Percentiles rank a stretch among this genome's conserved stretches.
Evolutionary conservation across 2,329 filamentous ascomycete species (phyloP).

Genomic region (Didymella pinodella): DNA sequence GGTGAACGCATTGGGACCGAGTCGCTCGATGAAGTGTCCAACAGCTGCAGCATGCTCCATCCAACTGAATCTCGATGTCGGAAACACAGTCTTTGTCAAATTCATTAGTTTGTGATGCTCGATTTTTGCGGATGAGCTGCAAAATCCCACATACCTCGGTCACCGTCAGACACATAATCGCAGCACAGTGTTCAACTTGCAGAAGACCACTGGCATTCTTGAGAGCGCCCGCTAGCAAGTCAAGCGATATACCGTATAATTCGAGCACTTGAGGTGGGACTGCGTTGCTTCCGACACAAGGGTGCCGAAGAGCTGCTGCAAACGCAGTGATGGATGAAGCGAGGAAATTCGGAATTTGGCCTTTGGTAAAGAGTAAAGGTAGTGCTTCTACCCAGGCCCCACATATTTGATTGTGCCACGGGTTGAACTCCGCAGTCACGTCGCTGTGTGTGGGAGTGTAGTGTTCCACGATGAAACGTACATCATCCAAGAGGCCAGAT

Average conservation of each 20-base stretch:
- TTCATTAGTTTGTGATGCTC: not conserved
- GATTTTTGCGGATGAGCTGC: not conserved
- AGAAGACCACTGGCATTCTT: not conserved
- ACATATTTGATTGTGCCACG: constrained; percentile 1
- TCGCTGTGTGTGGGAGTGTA: not conserved
- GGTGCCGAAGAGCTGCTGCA: not conserved
- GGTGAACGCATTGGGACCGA: not conserved
- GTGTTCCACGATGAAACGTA: not conserved
- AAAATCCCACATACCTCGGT: not conserved
- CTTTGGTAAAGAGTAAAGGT: not conserved
- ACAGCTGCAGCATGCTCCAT: not conserved
- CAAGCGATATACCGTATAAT: not conserved
- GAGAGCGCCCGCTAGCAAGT: not conserved
- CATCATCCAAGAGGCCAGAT: not conserved
- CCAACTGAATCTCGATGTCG: not conserved
- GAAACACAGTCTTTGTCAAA: not conserved
- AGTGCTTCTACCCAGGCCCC: constrained; percentile 5
- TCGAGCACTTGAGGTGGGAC: not conserved
- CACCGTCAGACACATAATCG: constrained; percentile 2
- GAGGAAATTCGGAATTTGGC: not conserved
- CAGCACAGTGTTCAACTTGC: not conserved
- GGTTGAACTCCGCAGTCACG: not conserved
- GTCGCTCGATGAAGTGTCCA: not conserved
- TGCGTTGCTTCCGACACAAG: not conserved
- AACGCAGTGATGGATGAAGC: not conserved